Evolutionary conservation across 1,284 basidiomycete genomes (phyloP), one percentile per base, ranked within the genome.

Genomic region (Phellopilus nigrolimitatus): DNA sequence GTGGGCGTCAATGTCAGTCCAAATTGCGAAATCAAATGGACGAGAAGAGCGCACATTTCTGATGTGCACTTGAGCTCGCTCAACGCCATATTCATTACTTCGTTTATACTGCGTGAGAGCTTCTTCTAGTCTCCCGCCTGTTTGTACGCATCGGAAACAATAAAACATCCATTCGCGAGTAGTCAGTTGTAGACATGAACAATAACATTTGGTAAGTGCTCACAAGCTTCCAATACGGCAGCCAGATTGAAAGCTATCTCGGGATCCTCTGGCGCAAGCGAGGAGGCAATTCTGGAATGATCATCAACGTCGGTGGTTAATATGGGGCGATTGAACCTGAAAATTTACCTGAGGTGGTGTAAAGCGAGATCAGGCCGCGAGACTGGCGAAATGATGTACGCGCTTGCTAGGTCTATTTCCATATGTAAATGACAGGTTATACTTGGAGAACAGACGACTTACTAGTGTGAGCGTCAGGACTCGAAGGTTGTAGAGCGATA

Each of bases 231-330:
- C 50, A 94, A 75, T 60, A 94, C 90, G 21, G 90, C 91, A 24
- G 88, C 94, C 49, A 95, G 78, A 71, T 95, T 97, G 76, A 94
- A 97, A 27, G 91, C 87, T 64, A 95, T 93, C 69, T 97, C 94
- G 61, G 91, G 84, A 72, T 97, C 94, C 64, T 94, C 88, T 31
- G 94, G 94, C 40, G 88, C 80, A 57, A 97, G 79, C 30, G 84
- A 83, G 31, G 87, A 78, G 22, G 94, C 93, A 60, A 89, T 84
- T 57, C 93, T 95, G 67, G 30, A 42, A 30, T 27, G 19, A 27
- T 54, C 22, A 33, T 44, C 24, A 44, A 43, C 28, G 38, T 37
- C 34, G 30, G 38, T 17, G 47, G 12, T 21, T 19, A 19, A 25
- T 30, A 21, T 13, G 27, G 33, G 38, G 36, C 15, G 17, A 36